Percentiles rank a stretch among this genome's conserved stretches.
phyloP scores from a whole-genome alignment of 169 alveolate genomes.

The Plasmodium coatneyi region DNA sequence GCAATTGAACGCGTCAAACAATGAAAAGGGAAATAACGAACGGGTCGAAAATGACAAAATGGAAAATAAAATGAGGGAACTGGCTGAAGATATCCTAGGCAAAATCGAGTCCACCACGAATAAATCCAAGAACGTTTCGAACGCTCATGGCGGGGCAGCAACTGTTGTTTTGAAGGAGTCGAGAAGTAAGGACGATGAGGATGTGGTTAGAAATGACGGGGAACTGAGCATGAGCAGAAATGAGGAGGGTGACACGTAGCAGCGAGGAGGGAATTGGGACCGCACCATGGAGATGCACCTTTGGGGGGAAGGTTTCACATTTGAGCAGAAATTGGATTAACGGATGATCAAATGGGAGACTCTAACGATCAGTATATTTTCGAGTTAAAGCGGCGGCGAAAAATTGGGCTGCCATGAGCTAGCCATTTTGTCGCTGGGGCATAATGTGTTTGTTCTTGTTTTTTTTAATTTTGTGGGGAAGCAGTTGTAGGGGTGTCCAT shows the following conservation, averaged over 20 bases:
- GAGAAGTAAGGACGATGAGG: slow-evolving; percentile 17
- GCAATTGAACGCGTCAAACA: neutral
- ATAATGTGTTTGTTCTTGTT: neutral
- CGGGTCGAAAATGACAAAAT: slow-evolving; percentile 36
- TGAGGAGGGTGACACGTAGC: neutral
- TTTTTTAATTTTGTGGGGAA: neutral
- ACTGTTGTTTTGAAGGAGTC: neutral
- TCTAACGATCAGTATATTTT: neutral
- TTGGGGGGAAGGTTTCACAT: neutral
- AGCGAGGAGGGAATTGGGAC: neutral
- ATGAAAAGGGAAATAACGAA: slow-evolving; percentile 20
- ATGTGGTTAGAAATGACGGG: slow-evolving; percentile 17
- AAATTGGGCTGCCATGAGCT: neutral
- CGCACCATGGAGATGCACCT: neutral
- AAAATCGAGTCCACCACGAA: slow-evolving; percentile 59
- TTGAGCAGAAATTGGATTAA: neutral
- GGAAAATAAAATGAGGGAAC: slow-evolving; percentile 68
- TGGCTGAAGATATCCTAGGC: slow-evolving; percentile 58
- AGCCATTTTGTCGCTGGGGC: neutral
- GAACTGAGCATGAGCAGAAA: neutral
- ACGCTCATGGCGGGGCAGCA: neutral
- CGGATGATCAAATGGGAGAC: neutral
- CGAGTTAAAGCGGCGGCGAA: neutral
- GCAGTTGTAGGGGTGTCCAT: neutral
- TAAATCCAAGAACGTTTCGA: slow-evolving; percentile 26